phyloP scores from a whole-genome alignment of 805 yeast genomes.

The Metschnikowia aberdeeniae region DNA sequence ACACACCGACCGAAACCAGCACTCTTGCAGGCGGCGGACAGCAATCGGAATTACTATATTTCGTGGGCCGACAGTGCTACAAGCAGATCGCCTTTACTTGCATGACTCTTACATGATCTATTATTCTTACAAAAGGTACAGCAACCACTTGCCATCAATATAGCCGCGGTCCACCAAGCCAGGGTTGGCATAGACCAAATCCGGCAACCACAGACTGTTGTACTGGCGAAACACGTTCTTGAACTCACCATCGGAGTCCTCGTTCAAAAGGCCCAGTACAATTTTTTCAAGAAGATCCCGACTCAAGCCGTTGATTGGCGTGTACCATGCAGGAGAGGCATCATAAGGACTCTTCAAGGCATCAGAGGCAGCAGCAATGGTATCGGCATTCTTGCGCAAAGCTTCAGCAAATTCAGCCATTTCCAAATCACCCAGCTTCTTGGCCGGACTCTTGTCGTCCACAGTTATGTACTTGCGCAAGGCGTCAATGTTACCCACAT shows the following conservation, averaged over 20 bases:
- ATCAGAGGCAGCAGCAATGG: slow-evolving; percentile 21
- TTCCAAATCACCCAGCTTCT: slow-evolving; percentile 35
- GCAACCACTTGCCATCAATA: slow-evolving; percentile 35
- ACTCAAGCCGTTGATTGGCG: slow-evolving; percentile 29
- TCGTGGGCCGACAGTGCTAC: too few relatives aligned
- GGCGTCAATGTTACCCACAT: slow-evolving; percentile 42
- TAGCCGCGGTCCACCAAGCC: slow-evolving; percentile 32
- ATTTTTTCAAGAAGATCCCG: slow-evolving; percentile 33
- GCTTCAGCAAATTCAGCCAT: slow-evolving; percentile 27
- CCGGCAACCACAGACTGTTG: slow-evolving; percentile 39
- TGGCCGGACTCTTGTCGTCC: slow-evolving; percentile 18
- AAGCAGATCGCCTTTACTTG: too few relatives aligned
- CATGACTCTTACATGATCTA: too few relatives aligned
- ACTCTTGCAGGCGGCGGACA: too few relatives aligned
- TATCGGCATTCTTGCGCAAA: slow-evolving; percentile 22
- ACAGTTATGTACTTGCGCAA: slow-evolving; percentile 20
- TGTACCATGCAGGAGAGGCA: slow-evolving; percentile 17
- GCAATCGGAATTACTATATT: too few relatives aligned
- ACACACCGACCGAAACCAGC: too few relatives aligned
- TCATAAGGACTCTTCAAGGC: slow-evolving; percentile 19
- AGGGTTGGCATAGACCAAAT: slow-evolving; percentile 39
- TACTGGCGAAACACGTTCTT: slow-evolving; percentile 31
- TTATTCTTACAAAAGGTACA: slow-evolving; percentile 28
- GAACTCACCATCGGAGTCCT: slow-evolving; percentile 22
- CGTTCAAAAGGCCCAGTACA: slow-evolving; percentile 23